A percentile compares a stretch with the other conserved stretches of the same genome.
Evolutionary conservation across 2,329 filamentous ascomycete genomes (phyloP).

Genomic region (Neopestalotiopsis clavispora): DNA sequence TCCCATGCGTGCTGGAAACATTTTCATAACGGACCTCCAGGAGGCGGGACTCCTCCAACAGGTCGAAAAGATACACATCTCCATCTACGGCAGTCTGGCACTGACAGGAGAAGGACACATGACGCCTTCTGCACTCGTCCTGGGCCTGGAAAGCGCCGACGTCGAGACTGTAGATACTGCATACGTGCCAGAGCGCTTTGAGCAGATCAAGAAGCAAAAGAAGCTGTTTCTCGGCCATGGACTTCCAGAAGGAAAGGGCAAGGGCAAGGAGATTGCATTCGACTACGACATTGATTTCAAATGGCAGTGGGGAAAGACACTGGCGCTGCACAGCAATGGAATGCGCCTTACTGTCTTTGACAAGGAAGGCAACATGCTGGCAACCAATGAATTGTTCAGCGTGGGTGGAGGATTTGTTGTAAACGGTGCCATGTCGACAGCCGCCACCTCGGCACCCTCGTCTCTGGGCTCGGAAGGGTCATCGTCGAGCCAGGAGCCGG

Average conservation of each 20-base stretch:
- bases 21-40: constrained; percentile 52
- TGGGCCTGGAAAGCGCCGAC: constrained; percentile 54
- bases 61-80: constrained; percentile 52
- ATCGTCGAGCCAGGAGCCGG: constrained; percentile 17
- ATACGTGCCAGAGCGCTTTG: constrained; percentile 51
- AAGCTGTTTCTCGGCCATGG: constrained; percentile 49
- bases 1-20: constrained; percentile 57
- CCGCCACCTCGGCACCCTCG: constrained; percentile 31
- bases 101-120: constrained; percentile 57
- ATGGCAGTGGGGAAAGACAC: constrained; percentile 57
- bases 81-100: constrained; percentile 55
- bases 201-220: constrained; percentile 50
- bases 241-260: constrained; percentile 42
- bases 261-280: constrained; percentile 50
- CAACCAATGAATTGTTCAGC: constrained; percentile 56
- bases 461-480: constrained; percentile 20
- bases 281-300: constrained; percentile 54
- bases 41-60: constrained; percentile 50
- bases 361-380: constrained; percentile 49
- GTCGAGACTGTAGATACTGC: constrained; percentile 55
- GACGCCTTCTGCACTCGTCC: constrained; percentile 53
- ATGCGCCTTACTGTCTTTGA: constrained; percentile 58
- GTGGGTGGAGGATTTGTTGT: constrained; percentile 59
- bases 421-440: constrained; percentile 52
- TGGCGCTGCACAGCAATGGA: constrained; percentile 57